phyloP scores from a whole-genome alignment of 257 asterid species.

The Salvia hispanica region DNA sequence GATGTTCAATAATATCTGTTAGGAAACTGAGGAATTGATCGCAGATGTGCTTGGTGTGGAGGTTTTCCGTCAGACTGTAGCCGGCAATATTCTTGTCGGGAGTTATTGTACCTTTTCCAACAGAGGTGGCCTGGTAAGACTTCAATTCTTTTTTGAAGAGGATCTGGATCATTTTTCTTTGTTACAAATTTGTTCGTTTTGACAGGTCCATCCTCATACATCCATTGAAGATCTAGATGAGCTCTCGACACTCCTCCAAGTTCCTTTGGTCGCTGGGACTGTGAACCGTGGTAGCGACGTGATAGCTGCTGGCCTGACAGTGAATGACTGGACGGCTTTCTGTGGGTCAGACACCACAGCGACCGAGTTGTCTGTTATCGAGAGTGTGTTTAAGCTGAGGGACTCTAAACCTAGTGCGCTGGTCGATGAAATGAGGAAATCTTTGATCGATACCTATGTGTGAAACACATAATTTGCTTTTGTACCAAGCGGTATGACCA shows the following conservation, averaged over 20 bases:
- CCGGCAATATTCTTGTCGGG: slow-evolving; percentile 87
- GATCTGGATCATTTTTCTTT: too few species aligned
- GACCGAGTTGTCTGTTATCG: slow-evolving; percentile 75
- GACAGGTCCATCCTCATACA: slow-evolving; percentile 85
- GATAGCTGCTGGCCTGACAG: slow-evolving; percentile 71
- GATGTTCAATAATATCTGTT: slow-evolving; percentile 1
- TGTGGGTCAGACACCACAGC: slow-evolving; percentile 93
- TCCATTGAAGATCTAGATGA: slow-evolving; percentile 82
- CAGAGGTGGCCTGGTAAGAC: slow-evolving; percentile 88
- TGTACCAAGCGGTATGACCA: background rate
- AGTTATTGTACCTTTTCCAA: slow-evolving; percentile 79
- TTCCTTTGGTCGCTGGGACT: slow-evolving; percentile 84
- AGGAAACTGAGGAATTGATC: slow-evolving; percentile 94
- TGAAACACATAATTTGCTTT: slow-evolving; percentile 28
- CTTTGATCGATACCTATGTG: slow-evolving; percentile 75
- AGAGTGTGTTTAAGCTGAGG: slow-evolving; percentile 41
- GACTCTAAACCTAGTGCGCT: slow-evolving; percentile 83
- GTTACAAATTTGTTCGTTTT: background rate
- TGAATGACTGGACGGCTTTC: slow-evolving; percentile 89
- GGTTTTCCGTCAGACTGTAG: slow-evolving; percentile 84
- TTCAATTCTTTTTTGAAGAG: background rate
- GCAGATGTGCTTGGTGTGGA: slow-evolving; percentile 94
- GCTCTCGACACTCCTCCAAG: slow-evolving; percentile 82
- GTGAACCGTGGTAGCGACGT: slow-evolving; percentile 88
- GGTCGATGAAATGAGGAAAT: slow-evolving; percentile 84